A percentile compares a stretch with the other conserved stretches of the same genome.
phyloP scores from a whole-genome alignment of 2,329 filamentous ascomycete genomes.

The Fusarium neocosmosporiellum region DNA sequence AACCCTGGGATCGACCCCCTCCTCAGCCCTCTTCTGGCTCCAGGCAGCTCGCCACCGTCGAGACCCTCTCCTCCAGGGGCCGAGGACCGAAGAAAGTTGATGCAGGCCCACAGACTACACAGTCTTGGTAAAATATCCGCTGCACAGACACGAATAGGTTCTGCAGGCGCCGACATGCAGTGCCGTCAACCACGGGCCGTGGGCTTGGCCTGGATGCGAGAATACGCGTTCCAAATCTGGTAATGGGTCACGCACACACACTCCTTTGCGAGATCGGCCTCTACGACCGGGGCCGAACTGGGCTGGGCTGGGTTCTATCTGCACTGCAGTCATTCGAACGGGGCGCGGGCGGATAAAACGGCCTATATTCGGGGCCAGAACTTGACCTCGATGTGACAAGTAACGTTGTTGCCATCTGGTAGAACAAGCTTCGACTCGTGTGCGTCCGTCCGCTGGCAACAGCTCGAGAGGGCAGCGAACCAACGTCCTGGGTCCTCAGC shows the following conservation, averaged over 20 bases:
- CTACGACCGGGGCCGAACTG: background rate
- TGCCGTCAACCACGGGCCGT: constrained; percentile 8
- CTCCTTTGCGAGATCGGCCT: constrained; percentile 4
- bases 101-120: background rate
- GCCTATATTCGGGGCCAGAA: background rate
- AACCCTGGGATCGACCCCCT: constrained; percentile 15
- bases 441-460: background rate
- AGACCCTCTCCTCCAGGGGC: background rate
- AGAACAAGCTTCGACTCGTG: background rate
- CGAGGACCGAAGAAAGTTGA: background rate
- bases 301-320: background rate
- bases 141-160: constrained; percentile 11
- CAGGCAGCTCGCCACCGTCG: background rate
- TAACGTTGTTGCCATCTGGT: background rate
- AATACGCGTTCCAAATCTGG: constrained; percentile 11
- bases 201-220: constrained; percentile 13
- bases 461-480: background rate
- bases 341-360: background rate
- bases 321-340: background rate
- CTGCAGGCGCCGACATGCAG: background rate
- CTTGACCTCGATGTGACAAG: background rate
- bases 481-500: background rate
- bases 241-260: constrained; percentile 26
- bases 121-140: background rate
- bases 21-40: background rate